phyloP scores from a whole-genome alignment of 495 filamentous ascomycete species.

The Talaromyces liani region DNA sequence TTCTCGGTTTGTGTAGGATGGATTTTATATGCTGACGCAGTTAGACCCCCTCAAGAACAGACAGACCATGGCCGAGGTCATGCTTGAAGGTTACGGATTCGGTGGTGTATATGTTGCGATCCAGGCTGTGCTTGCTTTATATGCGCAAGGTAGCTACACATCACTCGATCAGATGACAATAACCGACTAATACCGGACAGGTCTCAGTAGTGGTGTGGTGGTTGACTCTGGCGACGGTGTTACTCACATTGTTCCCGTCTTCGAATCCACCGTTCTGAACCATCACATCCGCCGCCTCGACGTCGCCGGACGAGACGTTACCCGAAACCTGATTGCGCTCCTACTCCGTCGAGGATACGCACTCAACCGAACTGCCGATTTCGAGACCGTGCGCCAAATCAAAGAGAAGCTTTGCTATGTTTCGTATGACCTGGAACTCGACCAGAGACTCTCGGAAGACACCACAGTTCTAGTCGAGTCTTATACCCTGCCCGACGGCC shows the following conservation, averaged over 20 bases:
- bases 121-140: slow-evolving; percentile 93
- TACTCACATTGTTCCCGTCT: slow-evolving; percentile 96
- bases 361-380: slow-evolving; percentile 95
- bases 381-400: slow-evolving; percentile 98
- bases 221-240: slow-evolving; percentile 98
- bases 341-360: slow-evolving; percentile 94
- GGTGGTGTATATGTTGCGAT: slow-evolving; percentile 98
- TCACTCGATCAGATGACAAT: neutral
- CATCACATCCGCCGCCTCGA: slow-evolving; percentile 91
- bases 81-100: slow-evolving; percentile 96
- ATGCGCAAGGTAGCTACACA: slow-evolving; percentile 70
- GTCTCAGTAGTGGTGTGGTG: slow-evolving; percentile 91
- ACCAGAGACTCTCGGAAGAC: slow-evolving; percentile 93
- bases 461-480: slow-evolving; percentile 96
- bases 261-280: slow-evolving; percentile 94
- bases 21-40: neutral
- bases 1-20: neutral
- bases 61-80: slow-evolving; percentile 95
- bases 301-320: slow-evolving; percentile 94
- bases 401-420: slow-evolving; percentile 99
- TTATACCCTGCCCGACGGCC: slow-evolving; percentile 93
- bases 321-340: slow-evolving; percentile 90
- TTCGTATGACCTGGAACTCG: slow-evolving; percentile 93
- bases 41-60: slow-evolving; percentile 80
- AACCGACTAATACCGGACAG: slow-evolving; percentile 31